Evolutionary conservation across 2,329 filamentous ascomycete species (phyloP), one percentile per base, ranked within the genome.

Genomic region (Alternaria triticimaculans): DNA sequence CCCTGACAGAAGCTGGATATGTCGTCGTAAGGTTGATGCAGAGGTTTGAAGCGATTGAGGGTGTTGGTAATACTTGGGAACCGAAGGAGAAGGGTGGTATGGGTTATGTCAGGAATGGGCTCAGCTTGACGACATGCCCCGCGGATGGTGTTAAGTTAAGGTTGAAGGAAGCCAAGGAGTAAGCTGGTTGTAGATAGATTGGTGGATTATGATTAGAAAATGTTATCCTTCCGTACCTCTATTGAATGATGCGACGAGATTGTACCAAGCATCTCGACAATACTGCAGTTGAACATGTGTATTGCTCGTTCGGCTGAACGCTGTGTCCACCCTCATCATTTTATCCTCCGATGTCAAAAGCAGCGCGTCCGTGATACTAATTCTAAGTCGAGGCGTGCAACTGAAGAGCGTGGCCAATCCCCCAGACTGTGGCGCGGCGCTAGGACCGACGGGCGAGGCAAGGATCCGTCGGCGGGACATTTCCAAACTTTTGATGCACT

Each of bases 121-220:
- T 74, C 23, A 73, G 68, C 25, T 61, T 79, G 63, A 78, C 74
- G 21, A 67, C 56, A 11, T 68, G 68, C 54, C 76, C 76, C 14
- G 75, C 72, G 2, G 76, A 78, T 64, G 75, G 76, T 4, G 76
- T 78, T 3, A 78, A 72, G 62, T 51, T 78, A 6, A 67, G 73
- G 51, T 67, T 79, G 67, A 77, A 71, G 67, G 76, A 76, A 57
- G 75, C 72, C 8, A 66, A n/a, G 33, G 63, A 67, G 25, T 75
- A 45, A 15, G 15, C 28, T 15, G 30, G 53, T 9, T 56, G 11
- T 8, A 23, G 12, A 15, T 15, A n/a, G 18, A 20, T 12, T 23
- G 14, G 33, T 23, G 9, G 14, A 12, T 30, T 15, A 30, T 21
- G 33, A 25, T 25, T 21, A 41, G 10, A 12, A 21, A 21, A n/a